Evolutionary conservation across 192 early-diverging fungal genomes (phyloP), one percentile per base, ranked within the genome.

Genomic region (Podila clonocystis): DNA sequence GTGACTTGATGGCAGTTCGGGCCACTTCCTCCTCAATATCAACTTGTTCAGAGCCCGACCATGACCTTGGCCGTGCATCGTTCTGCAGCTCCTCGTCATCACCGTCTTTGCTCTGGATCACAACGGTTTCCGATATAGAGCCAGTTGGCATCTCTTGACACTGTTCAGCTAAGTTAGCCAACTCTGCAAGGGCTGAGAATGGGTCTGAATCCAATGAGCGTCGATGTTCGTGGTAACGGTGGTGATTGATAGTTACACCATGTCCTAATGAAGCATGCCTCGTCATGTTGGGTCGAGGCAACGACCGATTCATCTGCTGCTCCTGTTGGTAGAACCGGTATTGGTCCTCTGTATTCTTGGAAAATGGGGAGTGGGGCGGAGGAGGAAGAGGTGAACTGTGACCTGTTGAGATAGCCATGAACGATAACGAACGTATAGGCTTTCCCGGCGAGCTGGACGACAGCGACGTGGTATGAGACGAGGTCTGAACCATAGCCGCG

Each of bases 161-260:
- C 36, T 73, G 70, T 36, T 80, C 77, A 9, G 77, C 77, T 41
- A 69, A 30, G 57, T 68, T 65, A 11, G 77, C 77, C 31, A 80
- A 61, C 58, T 80, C 77, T 26, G 77, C 67, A 11, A 80, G 64
- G 1, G 77, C 77, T 3, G 77, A 80, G 50, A 73, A 80, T 0
- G 65, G 77, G 38, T 80, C 70, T 4, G 58, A 36, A 50, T 69
- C 71, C 19, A 73, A 20, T 19, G 70, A 73, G 4, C 57, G 33
- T 22, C 38, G 66, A 22, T 60, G 70, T 29, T 80, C 50, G 9
- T 73, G 60, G 38, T 68, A 61, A 28, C 49, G 22, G 8, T 17
- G 12, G 3, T 68, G 52, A 61, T 19, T 17, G 34, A 33, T 24
- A 58, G 26, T 13, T 5, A 64, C 57, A 5, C 52, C 52, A 22